Evolutionary conservation across 495 filamentous ascomycete species (phyloP).

Genomic region (Filosporella fistucella): DNA sequence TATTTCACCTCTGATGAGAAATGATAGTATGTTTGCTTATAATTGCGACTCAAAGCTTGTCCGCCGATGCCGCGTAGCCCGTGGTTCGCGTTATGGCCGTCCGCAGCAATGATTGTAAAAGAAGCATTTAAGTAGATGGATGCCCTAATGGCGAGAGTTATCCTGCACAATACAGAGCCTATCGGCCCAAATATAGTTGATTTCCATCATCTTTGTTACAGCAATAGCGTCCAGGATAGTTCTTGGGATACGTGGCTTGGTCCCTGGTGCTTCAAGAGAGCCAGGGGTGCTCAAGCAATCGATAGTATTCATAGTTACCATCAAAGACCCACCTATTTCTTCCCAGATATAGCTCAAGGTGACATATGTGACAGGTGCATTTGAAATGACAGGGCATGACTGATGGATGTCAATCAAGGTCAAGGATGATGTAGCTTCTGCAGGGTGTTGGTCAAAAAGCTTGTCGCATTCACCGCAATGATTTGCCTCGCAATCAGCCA

Average conservation of each 20-base stretch:
- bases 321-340: background rate
- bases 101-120: conserved; percentile 21
- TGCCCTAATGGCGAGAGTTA: conserved; percentile 19
- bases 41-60: background rate
- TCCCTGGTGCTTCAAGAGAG: background rate
- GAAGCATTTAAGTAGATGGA: conserved; percentile 22
- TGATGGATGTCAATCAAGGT: background rate
- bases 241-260: background rate
- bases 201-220: background rate
- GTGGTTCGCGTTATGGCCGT: conserved; percentile 13
- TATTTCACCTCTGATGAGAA: background rate
- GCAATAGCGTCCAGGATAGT: background rate
- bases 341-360: background rate
- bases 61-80: conserved; percentile 2
- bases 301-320: background rate
- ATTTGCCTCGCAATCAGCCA: too few species aligned
- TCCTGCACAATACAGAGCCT: conserved; percentile 27
- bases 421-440: too few species aligned
- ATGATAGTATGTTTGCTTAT: background rate
- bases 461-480: too few species aligned
- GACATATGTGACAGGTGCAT: background rate
- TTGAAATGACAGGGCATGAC: background rate
- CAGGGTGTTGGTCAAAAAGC: too few species aligned
- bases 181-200: conserved; percentile 26
- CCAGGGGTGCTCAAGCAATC: background rate